A percentile compares a stretch with the other conserved stretches of the same genome.
Conservation (phyloP, 768 basidiomycete genomes). For the Ramaria rubella region DNA sequence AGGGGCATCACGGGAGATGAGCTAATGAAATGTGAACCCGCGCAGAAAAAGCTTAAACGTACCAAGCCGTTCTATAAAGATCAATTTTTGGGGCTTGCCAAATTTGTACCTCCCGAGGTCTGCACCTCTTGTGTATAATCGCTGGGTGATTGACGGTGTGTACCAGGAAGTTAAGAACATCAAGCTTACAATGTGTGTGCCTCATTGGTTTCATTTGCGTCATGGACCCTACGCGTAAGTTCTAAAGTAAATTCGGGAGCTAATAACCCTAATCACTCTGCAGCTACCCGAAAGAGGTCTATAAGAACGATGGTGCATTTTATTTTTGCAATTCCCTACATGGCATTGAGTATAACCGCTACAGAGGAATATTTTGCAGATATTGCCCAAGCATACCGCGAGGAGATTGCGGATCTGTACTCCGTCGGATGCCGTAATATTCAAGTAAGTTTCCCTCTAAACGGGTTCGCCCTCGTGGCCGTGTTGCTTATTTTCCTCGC, state of each 20-base stretch:
- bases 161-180: constrained; percentile 56
- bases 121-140: not conserved
- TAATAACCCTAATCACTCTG: not conserved
- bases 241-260: not conserved
- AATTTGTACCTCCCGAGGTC: constrained; percentile 49
- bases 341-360: not conserved
- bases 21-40: not conserved
- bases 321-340: not conserved
- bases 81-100: constrained; percentile 57
- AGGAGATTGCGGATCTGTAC: constrained; percentile 40
- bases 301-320: constrained; percentile 47
- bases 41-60: constrained; percentile 55
- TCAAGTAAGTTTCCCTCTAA: constrained; percentile 19
- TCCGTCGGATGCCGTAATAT: constrained; percentile 33
- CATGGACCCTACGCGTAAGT: constrained; percentile 59
- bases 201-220: constrained; percentile 65
- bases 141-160: not conserved
- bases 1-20: too few species aligned
- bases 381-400: constrained; percentile 39
- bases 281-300: constrained; percentile 37
- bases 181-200: constrained; percentile 67
- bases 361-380: constrained; percentile 44
- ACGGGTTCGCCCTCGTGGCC: not conserved
- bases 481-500: constrained; percentile 27
- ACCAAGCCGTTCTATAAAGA: constrained; percentile 55